phyloP scores from a whole-genome alignment of 2,329 filamentous ascomycete species.

The Xylaria hypoxylon region DNA sequence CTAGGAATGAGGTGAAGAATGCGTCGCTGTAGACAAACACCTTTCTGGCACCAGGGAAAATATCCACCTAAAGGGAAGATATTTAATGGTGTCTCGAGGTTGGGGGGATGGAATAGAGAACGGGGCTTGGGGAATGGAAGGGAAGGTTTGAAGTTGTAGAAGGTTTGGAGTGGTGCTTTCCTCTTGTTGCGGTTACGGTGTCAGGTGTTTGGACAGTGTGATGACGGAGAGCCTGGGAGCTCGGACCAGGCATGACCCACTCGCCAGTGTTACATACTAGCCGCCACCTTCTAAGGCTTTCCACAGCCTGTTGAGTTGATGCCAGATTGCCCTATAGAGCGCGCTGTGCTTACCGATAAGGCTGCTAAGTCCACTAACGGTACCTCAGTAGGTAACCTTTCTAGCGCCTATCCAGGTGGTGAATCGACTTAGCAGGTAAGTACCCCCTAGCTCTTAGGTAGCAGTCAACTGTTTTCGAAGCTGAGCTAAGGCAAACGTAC shows the following conservation, averaged over 20 bases:
- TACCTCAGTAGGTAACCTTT: no score
- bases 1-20: neutral
- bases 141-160: slow-evolving; percentile 31
- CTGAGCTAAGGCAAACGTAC: neutral
- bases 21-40: slow-evolving; percentile 9
- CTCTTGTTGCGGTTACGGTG: slow-evolving; percentile 34
- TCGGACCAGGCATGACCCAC: slow-evolving; percentile 40
- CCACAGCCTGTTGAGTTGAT: slow-evolving; percentile 33
- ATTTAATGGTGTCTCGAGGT: neutral
- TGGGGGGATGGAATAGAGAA: slow-evolving; percentile 19
- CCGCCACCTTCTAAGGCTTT: slow-evolving; percentile 44
- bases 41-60: slow-evolving; percentile 5
- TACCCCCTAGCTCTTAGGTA: neutral
- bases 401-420: no score
- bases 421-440: no score
- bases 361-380: slow-evolving; percentile 15
- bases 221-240: slow-evolving; percentile 43
- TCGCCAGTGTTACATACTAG: slow-evolving; percentile 22
- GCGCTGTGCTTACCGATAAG: slow-evolving; percentile 29
- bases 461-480: neutral
- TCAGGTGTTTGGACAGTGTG: slow-evolving; percentile 36
- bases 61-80: slow-evolving; percentile 24
- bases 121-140: slow-evolving; percentile 17
- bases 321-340: slow-evolving; percentile 34
- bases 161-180: slow-evolving; percentile 25